Conservation (phyloP, 1,139 yeast species). For the Yamadazyma triangularis region DNA sequence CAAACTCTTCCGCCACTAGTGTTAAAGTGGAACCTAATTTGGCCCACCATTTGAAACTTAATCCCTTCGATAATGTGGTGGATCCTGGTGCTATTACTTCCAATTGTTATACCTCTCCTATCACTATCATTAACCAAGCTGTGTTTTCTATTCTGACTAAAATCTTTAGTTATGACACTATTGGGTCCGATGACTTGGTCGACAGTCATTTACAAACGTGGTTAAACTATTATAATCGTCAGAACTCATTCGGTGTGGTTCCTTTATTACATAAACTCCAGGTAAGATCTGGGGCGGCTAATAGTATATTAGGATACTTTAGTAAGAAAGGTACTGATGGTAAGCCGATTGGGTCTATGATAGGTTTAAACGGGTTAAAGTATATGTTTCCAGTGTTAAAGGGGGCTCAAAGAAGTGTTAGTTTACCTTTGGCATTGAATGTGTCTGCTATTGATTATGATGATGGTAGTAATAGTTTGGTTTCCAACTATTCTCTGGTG, state of each 20-base stretch:
- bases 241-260: conserved; percentile 51
- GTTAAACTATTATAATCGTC: conserved; percentile 48
- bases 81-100: conserved; percentile 53
- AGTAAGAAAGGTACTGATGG: conserved; percentile 35
- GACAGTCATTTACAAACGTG: conserved; percentile 62
- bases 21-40: conserved; percentile 1
- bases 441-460: conserved; percentile 74
- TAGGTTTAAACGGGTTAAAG: conserved; percentile 65
- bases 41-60: conserved; percentile 13
- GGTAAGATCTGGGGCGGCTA: conserved; percentile 82
- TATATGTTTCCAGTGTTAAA: conserved; percentile 55
- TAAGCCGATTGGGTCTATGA: conserved; percentile 48
- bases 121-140: conserved; percentile 59
- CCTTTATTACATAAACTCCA: conserved; percentile 63
- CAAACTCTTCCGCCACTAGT: conserved; percentile 1
- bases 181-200: conserved; percentile 57
- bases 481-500: conserved; percentile 65
- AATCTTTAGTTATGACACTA: conserved; percentile 66
- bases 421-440: conserved; percentile 64
- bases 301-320: conserved; percentile 72
- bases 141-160: conserved; percentile 59
- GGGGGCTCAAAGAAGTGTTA: conserved; percentile 27
- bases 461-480: conserved; percentile 44
- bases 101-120: conserved; percentile 57
- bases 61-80: conserved; percentile 56